Evolutionary conservation across 345 rosid species (phyloP).

Genomic region (Eucalyptus erythrocorys): DNA sequence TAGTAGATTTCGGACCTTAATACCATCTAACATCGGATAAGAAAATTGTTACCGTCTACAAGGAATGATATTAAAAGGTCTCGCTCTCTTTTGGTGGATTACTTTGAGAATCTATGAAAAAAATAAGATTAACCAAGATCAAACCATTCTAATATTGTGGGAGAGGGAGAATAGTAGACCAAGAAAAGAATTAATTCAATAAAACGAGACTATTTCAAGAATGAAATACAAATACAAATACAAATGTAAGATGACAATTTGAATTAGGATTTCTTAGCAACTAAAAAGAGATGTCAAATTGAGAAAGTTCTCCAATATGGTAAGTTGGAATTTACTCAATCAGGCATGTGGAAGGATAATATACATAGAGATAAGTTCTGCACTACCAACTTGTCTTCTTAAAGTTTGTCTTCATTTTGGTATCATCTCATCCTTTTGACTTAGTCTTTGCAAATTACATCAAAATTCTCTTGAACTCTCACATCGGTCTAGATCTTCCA

Average conservation of each 20-base stretch:
- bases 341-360: not conserved
- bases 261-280: not conserved
- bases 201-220: not conserved
- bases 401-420: not conserved
- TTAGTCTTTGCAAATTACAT: not conserved
- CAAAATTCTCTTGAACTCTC: not conserved
- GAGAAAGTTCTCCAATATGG: not conserved
- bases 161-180: not conserved
- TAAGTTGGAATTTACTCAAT: not conserved
- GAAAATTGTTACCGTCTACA: not conserved
- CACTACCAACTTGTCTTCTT: not conserved
- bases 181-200: not conserved
- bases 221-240: not conserved
- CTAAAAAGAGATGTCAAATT: not conserved
- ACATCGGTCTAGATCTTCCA: not conserved
- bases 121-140: not conserved
- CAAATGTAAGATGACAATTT: not conserved
- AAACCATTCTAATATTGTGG: not conserved
- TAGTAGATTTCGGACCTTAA: not conserved
- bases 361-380: not conserved
- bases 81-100: not conserved
- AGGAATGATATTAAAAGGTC: not conserved
- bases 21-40: rapidly evolving
- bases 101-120: not conserved
- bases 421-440: not conserved